Percentiles rank a stretch among this genome's conserved stretches.
Evolutionary conservation across 169 alveolate species (phyloP).

Genomic region (Eimeria tenella): DNA sequence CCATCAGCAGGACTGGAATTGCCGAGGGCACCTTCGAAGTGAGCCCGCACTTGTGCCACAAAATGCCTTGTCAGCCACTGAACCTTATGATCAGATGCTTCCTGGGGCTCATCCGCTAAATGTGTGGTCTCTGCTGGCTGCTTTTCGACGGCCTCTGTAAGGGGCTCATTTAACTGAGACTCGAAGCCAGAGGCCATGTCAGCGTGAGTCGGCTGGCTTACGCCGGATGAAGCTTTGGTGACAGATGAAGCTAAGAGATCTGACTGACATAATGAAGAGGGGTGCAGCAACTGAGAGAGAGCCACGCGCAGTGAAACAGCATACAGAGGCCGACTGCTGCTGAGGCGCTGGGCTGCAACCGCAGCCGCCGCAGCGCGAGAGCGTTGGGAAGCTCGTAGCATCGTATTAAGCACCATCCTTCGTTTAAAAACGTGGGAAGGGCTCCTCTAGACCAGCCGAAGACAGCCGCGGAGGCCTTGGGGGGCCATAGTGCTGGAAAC

Average conservation of each 20-base stretch:
- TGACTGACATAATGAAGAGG: not conserved
- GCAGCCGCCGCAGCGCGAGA: conserved; percentile 57
- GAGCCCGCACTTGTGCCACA: conserved; percentile 63
- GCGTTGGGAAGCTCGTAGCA: too few relatives aligned
- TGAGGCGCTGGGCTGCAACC: conserved; percentile 48
- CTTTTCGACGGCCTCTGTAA: too few relatives aligned
- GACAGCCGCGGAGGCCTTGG: too few relatives aligned
- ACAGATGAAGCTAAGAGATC: too few relatives aligned
- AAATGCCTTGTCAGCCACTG: conserved; percentile 47
- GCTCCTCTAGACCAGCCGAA: too few relatives aligned
- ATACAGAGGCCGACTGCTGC: conserved; percentile 58
- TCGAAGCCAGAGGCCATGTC: too few relatives aligned
- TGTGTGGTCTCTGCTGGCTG: not conserved
- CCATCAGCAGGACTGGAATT: conserved; percentile 10
- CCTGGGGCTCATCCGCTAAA: not conserved
- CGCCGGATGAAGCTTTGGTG: too few relatives aligned
- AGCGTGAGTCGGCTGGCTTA: too few relatives aligned
- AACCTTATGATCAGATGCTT: not conserved
- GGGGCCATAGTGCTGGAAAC: too few relatives aligned
- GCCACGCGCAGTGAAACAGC: conserved; percentile 51
- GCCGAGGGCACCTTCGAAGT: conserved; percentile 16
- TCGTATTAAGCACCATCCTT: too few relatives aligned
- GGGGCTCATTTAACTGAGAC: too few relatives aligned
- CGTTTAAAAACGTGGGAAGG: too few relatives aligned
- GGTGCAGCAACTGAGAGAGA: conserved; percentile 50